Percentiles rank a stretch among this genome's conserved stretches.
Conservation (phyloP, 2,329 filamentous ascomycete genomes). For the Metarhizium humberi region DNA sequence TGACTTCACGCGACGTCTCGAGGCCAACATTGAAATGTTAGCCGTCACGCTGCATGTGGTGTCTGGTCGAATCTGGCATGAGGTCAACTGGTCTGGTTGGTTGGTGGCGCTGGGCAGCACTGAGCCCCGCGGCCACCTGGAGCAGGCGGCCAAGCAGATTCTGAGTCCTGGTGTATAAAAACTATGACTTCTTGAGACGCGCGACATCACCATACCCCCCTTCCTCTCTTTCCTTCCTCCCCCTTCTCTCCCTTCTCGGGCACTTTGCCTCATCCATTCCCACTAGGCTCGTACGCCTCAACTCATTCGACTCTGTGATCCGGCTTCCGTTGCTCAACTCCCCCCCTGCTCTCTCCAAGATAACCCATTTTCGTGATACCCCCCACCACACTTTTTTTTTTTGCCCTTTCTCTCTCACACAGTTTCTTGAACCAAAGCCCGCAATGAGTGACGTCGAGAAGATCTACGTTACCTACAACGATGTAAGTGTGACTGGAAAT, state of each 20-base stretch:
- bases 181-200: neutral
- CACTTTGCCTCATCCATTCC: conserved; percentile 3
- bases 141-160: too few species aligned
- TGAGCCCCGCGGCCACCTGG: neutral
- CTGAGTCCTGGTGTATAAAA: neutral
- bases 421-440: conserved; percentile 11
- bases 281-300: neutral
- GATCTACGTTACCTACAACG: conserved; percentile 84
- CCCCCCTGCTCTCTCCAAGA: neutral
- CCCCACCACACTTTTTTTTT: neutral
- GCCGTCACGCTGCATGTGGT: too few species aligned
- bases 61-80: too few species aligned
- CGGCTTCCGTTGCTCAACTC: neutral
- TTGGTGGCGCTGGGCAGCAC: neutral
- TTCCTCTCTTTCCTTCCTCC: neutral
- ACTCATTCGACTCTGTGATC: neutral
- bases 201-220: neutral
- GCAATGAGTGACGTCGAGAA: conserved; percentile 64
- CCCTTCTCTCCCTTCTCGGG: conserved; percentile 11
- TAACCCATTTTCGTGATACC: neutral
- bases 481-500: conserved; percentile 47
- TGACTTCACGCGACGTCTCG: too few species aligned
- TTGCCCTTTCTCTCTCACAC: neutral
- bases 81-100: neutral
- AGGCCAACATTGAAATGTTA: too few species aligned